A percentile compares a stretch with the other conserved stretches of the same genome.
phyloP scores from a whole-genome alignment of 1,284 basidiomycete species.

The Vanrija sp. region DNA sequence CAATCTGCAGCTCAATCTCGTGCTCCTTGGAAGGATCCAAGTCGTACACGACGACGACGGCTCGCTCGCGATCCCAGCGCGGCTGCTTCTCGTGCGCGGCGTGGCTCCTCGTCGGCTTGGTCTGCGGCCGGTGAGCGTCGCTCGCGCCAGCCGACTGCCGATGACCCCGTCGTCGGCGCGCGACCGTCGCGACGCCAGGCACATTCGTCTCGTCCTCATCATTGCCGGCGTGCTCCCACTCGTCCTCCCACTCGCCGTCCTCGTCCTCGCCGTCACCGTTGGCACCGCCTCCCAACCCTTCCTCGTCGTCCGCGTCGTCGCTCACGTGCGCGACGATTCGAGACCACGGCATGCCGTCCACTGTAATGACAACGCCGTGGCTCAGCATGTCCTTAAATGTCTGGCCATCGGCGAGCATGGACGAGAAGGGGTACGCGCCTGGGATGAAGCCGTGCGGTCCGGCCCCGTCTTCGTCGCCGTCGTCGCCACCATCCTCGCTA shows the following conservation, averaged over 20 bases:
- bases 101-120: background rate
- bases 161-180: conserved; percentile 1
- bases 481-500: conserved; percentile 38
- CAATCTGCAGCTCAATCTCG: conserved; percentile 48
- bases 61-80: conserved; percentile 37
- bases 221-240: conserved; percentile 5
- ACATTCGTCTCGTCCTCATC: conserved; percentile 6
- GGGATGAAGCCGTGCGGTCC: conserved; percentile 4
- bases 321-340: conserved; percentile 48
- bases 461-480: conserved; percentile 24
- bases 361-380: conserved; percentile 46
- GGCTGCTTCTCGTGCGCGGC: conserved; percentile 1
- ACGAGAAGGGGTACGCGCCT: conserved; percentile 10
- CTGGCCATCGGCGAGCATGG: conserved; percentile 14
- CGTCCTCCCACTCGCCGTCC: conserved; percentile 20
- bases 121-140: conserved; percentile 1
- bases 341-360: conserved; percentile 48
- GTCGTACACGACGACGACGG: conserved; percentile 48
- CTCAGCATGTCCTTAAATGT: conserved; percentile 47
- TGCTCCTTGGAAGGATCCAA: conserved; percentile 47
- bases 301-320: conserved; percentile 35
- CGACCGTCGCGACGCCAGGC: background rate
- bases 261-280: conserved; percentile 10
- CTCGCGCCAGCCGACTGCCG: background rate
- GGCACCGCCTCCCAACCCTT: background rate